Evolutionary conservation across 208 protist species (phyloP).

Genomic region (Crithidia fasciculata): DNA sequence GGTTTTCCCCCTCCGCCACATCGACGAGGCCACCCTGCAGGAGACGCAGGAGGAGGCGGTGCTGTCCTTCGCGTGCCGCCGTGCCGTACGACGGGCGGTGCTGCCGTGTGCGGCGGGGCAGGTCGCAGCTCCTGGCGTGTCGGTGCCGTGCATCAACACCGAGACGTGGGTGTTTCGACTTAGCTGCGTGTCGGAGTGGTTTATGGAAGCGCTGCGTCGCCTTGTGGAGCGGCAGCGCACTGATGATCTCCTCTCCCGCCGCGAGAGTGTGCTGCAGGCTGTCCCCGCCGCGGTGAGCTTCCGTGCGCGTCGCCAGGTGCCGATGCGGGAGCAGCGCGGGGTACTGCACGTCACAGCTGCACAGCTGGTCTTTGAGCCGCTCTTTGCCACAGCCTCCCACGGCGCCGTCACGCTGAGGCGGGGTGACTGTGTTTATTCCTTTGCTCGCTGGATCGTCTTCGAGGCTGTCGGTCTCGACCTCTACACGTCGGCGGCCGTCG

Average conservation of each 20-base stretch:
- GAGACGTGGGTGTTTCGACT: constrained; percentile 21
- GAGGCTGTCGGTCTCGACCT: constrained; percentile 53
- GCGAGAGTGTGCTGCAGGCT: constrained; percentile 24
- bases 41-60: constrained; percentile 1
- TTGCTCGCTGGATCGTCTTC: constrained; percentile 46
- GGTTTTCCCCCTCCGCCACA: constrained; percentile 14
- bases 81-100: constrained; percentile 13
- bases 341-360: constrained; percentile 33
- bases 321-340: constrained; percentile 56
- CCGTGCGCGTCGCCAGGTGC: constrained; percentile 39
- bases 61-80: constrained; percentile 18
- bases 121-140: constrained; percentile 15
- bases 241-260: constrained; percentile 23
- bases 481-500: constrained; percentile 18
- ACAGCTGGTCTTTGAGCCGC: constrained; percentile 37
- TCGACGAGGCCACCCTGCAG: constrained; percentile 1
- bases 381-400: constrained; percentile 30
- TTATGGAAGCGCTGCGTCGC: constrained; percentile 25
- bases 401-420: constrained; percentile 6
- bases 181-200: constrained; percentile 8
- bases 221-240: constrained; percentile 20
- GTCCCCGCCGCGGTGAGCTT: constrained; percentile 30
- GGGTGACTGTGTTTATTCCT: constrained; percentile 28
- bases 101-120: constrained; percentile 1
- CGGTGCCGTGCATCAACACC: constrained; percentile 8